Conservation (phyloP, 192 early-diverging fungal species). For the Thoreauomyces humboldtii region DNA sequence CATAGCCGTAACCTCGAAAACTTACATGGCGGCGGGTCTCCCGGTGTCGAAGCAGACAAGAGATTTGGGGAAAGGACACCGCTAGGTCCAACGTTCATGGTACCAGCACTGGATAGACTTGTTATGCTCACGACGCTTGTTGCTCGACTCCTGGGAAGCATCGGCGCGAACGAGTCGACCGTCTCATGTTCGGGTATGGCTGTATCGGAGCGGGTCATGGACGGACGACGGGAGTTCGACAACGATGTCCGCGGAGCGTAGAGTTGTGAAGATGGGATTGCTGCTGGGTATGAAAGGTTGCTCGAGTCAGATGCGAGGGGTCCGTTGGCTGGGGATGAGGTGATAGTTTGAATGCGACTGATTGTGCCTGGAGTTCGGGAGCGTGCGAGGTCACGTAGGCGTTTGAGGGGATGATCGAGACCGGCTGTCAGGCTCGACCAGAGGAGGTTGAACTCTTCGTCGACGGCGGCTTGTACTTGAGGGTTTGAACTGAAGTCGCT, state of each 20-base stretch:
- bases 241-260: no score
- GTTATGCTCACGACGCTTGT: conserved; percentile 4
- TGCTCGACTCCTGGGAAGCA: neutral
- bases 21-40: no score
- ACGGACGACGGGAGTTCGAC: conserved; percentile 1
- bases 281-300: no score
- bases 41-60: no score
- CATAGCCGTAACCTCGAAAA: no score
- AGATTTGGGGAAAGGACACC: no score
- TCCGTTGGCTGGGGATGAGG: no score
- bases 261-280: no score
- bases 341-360: no score
- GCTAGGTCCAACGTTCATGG: no score
- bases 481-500: conserved; percentile 29
- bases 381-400: conserved; percentile 10
- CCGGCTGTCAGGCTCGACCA: conserved; percentile 33
- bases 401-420: conserved; percentile 29
- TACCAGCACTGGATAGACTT: neutral
- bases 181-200: conserved; percentile 3
- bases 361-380: neutral
- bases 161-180: neutral
- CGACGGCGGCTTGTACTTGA: conserved; percentile 27
- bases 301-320: no score
- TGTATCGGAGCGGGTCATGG: neutral
- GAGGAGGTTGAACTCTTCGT: conserved; percentile 33